These are phyloP conservation scores for Nakazawaea anatomiae DNA, from an alignment of 805 yeast genomes.

Conservation along the genomic window DNA sequence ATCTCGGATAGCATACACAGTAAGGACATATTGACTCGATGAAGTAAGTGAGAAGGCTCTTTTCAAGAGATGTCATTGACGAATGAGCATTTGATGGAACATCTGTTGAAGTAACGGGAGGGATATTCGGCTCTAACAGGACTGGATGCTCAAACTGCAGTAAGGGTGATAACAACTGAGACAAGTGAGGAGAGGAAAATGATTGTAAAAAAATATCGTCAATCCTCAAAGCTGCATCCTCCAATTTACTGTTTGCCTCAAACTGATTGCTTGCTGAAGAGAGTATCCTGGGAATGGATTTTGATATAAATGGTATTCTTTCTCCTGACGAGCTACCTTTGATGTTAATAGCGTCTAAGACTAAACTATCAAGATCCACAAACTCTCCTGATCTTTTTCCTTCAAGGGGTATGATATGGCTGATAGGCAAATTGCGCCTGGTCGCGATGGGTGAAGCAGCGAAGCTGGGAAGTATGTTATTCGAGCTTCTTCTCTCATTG, in stretches of 20 bases:
- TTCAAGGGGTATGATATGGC: not conserved
- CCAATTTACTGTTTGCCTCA: not conserved
- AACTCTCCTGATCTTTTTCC: not conserved
- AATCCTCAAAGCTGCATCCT: slow-evolving; percentile 1
- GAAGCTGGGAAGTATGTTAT: too few species aligned
- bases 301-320: slow-evolving; percentile 1
- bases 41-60: slow-evolving; percentile 25
- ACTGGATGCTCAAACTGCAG: not conserved
- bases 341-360: not conserved
- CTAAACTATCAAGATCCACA: not conserved
- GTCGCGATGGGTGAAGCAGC: too few species aligned
- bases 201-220: slow-evolving; percentile 10
- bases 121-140: not conserved
- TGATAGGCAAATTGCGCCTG: too few species aligned
- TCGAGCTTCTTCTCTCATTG: too few species aligned
- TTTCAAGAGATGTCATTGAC: slow-evolving; percentile 15
- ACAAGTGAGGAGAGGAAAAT: slow-evolving; percentile 2
- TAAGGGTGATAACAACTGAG: not conserved
- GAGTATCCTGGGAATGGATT: not conserved
- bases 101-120: not conserved
- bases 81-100: not conserved
- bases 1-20: slow-evolving; percentile 31
- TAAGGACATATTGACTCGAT: slow-evolving; percentile 29
- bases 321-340: not conserved
- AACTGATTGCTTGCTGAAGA: not conserved